These are phyloP conservation scores for Lachnellula arida DNA, from an alignment of 2,329 filamentous ascomycete genomes.

Conservation along the genomic window DNA sequence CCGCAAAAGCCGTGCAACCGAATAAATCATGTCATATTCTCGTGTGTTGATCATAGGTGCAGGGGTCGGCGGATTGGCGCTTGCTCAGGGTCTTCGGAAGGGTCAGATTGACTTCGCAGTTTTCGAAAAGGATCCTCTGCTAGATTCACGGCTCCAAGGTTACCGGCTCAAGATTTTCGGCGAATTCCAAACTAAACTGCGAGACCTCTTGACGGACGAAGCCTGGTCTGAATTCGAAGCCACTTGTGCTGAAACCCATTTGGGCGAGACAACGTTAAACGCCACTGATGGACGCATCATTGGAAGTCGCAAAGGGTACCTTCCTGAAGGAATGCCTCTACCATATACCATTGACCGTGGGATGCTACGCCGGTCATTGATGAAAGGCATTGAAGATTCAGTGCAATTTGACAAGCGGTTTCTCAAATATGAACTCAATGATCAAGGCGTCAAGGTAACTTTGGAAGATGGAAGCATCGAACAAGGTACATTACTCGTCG, in stretches of 20 bases:
- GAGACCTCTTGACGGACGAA: slow-evolving; percentile 45
- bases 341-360: slow-evolving; percentile 1
- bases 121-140: slow-evolving; percentile 50
- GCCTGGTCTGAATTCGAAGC: slow-evolving; percentile 48
- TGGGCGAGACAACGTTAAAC: background rate
- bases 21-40: background rate
- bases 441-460: slow-evolving; percentile 19
- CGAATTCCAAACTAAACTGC: slow-evolving; percentile 23
- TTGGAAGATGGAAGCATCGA: slow-evolving; percentile 32
- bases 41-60: slow-evolving; percentile 28
- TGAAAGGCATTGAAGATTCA: slow-evolving; percentile 41
- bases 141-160: slow-evolving; percentile 32
- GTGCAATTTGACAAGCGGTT: slow-evolving; percentile 2
- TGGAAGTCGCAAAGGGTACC: background rate
- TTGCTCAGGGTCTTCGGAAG: slow-evolving; percentile 29
- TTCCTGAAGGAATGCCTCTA: too few relatives aligned
- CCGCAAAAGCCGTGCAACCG: too few relatives aligned
- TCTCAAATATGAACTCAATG: background rate
- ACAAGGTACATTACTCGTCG: slow-evolving; percentile 34
- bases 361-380: slow-evolving; percentile 39
- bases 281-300: background rate
- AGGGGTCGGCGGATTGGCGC: slow-evolving; percentile 31
- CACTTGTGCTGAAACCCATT: background rate
- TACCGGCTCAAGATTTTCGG: slow-evolving; percentile 33
- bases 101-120: slow-evolving; percentile 44